These are phyloP conservation scores for Rosa persica DNA, from an alignment of 306 rosid genomes.

Conservation along the genomic window DNA sequence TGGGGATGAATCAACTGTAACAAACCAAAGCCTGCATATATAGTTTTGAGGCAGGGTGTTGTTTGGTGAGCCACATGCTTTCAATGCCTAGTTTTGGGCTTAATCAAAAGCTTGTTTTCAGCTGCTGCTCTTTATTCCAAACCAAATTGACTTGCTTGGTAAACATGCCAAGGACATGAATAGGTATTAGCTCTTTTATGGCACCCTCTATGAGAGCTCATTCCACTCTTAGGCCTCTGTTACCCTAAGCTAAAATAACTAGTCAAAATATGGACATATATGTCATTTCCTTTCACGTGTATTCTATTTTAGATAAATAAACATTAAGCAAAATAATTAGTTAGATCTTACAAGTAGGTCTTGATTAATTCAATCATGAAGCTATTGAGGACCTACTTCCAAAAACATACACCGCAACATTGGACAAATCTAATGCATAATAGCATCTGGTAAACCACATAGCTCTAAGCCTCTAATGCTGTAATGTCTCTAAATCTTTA, in stretches of 20 bases:
- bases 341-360: too few relatives aligned
- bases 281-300: too few relatives aligned
- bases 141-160: conserved; percentile 28
- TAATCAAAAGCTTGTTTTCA: conserved; percentile 23
- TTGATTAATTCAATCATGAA: too few relatives aligned
- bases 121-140: conserved; percentile 28
- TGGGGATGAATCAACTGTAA: conserved; percentile 41
- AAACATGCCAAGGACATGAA: conserved; percentile 69
- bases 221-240: background rate
- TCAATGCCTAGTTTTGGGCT: conserved; percentile 41
- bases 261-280: background rate
- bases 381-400: too few relatives aligned
- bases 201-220: background rate
- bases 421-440: too few relatives aligned
- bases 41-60: conserved; percentile 33
- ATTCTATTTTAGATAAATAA: too few relatives aligned
- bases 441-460: too few relatives aligned
- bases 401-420: too few relatives aligned
- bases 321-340: too few relatives aligned
- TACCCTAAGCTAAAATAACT: background rate
- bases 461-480: too few relatives aligned
- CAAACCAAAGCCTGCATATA: conserved; percentile 45
- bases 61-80: conserved; percentile 79
- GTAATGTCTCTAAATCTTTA: too few relatives aligned
- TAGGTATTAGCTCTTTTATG: background rate